Evolutionary conservation across 2,329 filamentous ascomycete genomes (phyloP), one percentile per base, ranked within the genome.

Genomic region (Fonsecaea multimorphosa): DNA sequence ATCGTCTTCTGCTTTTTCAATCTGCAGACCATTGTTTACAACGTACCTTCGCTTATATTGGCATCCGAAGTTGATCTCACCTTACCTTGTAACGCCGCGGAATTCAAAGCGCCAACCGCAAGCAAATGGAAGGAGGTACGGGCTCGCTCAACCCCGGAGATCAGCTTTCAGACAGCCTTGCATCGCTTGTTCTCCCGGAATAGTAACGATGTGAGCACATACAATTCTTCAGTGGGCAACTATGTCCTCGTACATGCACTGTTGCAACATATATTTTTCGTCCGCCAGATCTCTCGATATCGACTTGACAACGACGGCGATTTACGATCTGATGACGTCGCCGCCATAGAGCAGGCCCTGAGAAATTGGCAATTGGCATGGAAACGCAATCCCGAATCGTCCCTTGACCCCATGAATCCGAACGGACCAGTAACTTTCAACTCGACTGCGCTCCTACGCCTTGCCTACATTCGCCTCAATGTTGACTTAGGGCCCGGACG

Each of bases 161-260:
- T 77, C 11, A 75, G 74, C 14, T 78, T 78, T 58, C 75, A 77
- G 44, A 75, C 76, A 53, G 76, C 76, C 2, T 67, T 78, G 8
- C 52, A 68, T 4, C 27, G 59, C 69, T 73, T 19, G 66, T 76
- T 32, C 46, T 65, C 65, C 16, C 46, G 61, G 19, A 60, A 40
- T 6, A 31, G 34, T 6, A 65, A 52, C 32, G 58, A 65, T 19
- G 61, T 36, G 29, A 72, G 46, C 62, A 70, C 16, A 64, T 74
- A 55, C 67, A 74, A 44, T 64, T 77, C 76, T 7, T 86, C 87
- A 0, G 76, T 90, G 6, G 89, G 89, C 0, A 89, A 89, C 71
- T 91, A 92, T 69, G 84, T 91, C 7, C 80, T 92, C 36, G 89
- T 92, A 2, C 89, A 91, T 72, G 89, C 88, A 2, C 75, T 92